Evolutionary conservation across 257 asterid species (phyloP).

Genomic region (Anisodus tanguticus): DNA sequence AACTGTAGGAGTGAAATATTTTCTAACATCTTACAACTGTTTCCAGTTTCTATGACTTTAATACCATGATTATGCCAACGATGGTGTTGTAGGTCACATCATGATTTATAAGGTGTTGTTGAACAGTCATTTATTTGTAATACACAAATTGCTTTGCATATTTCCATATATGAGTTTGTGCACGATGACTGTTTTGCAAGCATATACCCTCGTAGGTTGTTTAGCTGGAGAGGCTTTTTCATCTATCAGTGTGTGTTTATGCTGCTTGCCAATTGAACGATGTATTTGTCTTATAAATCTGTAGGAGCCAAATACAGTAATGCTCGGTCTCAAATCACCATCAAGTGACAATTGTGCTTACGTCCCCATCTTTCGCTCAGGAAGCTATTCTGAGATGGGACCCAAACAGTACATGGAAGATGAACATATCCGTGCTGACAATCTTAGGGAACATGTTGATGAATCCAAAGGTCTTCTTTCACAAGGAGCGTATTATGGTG

Average conservation of each 20-base stretch:
- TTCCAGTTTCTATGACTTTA: not conserved
- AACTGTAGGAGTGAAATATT: not conserved
- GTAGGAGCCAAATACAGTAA: slow-evolving; percentile 52
- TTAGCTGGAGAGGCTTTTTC: slow-evolving; percentile 11
- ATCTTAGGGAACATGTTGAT: slow-evolving; percentile 61
- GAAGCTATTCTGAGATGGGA: slow-evolving; percentile 84
- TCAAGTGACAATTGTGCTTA: slow-evolving; percentile 61
- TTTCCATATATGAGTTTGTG: not conserved
- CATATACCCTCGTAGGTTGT: not conserved
- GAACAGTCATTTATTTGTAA: not conserved
- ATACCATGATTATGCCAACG: slow-evolving; percentile 6
- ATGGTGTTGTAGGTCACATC: not conserved
- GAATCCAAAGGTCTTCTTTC: slow-evolving; percentile 48
- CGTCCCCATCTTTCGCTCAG: slow-evolving; percentile 69
- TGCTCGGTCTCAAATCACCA: slow-evolving; percentile 45
- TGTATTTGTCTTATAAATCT: slow-evolving; percentile 26
- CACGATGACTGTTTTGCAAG: not conserved
- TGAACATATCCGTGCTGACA: slow-evolving; percentile 72
- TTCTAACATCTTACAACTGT: not conserved
- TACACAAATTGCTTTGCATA: not conserved
- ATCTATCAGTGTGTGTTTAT: not conserved
- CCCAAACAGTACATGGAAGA: slow-evolving; percentile 90
- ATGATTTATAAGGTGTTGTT: slow-evolving; percentile 1
- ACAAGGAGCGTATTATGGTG: slow-evolving; percentile 89
- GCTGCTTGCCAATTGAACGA: slow-evolving; percentile 20